These are phyloP conservation scores for Cercophora newfieldiana DNA, from an alignment of 495 filamentous ascomycete species.

Conservation along the genomic window DNA sequence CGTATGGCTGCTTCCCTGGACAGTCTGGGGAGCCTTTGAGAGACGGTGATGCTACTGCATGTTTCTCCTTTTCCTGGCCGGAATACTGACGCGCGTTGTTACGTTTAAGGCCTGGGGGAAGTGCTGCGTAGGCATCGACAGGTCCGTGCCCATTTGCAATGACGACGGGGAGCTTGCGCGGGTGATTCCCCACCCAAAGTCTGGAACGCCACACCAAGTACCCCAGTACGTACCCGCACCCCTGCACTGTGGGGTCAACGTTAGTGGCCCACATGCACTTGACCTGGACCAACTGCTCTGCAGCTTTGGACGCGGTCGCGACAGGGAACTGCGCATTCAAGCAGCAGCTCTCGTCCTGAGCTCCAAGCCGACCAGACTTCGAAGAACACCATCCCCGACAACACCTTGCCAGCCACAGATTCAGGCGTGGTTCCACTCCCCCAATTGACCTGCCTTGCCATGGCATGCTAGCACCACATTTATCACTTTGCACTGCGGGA, in stretches of 20 bases:
- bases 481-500: not conserved
- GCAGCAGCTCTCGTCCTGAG: not conserved
- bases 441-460: not conserved
- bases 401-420: not conserved
- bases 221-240: not conserved
- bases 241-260: not conserved
- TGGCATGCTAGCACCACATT: not conserved
- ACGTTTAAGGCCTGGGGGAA: too few relatives aligned
- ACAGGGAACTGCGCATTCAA: not conserved
- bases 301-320: not conserved
- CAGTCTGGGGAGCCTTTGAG: not conserved
- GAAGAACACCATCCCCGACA: not conserved
- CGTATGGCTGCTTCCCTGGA: not conserved
- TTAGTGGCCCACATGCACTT: not conserved
- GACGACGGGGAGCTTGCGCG: not conserved
- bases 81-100: not conserved
- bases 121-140: too few relatives aligned
- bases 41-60: slow-evolving; percentile 5
- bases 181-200: not conserved
- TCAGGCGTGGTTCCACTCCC: not conserved
- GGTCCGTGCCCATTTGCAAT: too few relatives aligned
- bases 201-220: not conserved
- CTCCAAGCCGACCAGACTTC: not conserved
- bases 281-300: not conserved
- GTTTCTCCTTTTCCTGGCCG: not conserved